phyloP scores from a whole-genome alignment of 2,329 filamentous ascomycete genomes.

The Plenodomus tracheiphilus region DNA sequence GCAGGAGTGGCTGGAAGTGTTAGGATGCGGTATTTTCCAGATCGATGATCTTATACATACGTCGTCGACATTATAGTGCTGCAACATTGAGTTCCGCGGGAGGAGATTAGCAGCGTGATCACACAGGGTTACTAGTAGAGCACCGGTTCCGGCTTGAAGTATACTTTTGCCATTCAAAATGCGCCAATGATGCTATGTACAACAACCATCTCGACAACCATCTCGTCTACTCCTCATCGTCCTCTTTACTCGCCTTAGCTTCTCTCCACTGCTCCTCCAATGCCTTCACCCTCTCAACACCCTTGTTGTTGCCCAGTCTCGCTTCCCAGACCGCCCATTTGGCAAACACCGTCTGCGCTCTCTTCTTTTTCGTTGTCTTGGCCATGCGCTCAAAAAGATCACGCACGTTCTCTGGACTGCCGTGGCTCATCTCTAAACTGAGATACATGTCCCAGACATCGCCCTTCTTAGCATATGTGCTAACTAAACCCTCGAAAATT shows the following conservation, averaged over 20 bases:
- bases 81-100: no score
- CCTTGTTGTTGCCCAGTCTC: constrained; percentile 67
- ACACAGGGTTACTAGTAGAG: no score
- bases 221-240: constrained; percentile 9
- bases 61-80: no score
- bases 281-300: constrained; percentile 69
- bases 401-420: constrained; percentile 62
- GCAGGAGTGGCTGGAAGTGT: no score
- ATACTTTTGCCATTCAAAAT: background rate
- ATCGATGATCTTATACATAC: no score
- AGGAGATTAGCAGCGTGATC: no score
- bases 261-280: constrained; percentile 73
- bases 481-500: constrained; percentile 86
- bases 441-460: constrained; percentile 93
- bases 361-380: constrained; percentile 71
- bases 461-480: constrained; percentile 83
- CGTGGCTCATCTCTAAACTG: constrained; percentile 74
- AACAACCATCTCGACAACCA: background rate
- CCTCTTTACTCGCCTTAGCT: constrained; percentile 25
- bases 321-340: constrained; percentile 91
- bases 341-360: constrained; percentile 87
- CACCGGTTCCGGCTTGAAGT: background rate
- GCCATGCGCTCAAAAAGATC: constrained; percentile 81
- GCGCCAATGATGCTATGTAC: background rate
- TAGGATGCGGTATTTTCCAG: no score